A percentile compares a stretch with the other conserved stretches of the same genome.
These are phyloP conservation scores for Podaxis sp. DNA, from an alignment of 768 basidiomycete species.

Conservation along the genomic window DNA sequence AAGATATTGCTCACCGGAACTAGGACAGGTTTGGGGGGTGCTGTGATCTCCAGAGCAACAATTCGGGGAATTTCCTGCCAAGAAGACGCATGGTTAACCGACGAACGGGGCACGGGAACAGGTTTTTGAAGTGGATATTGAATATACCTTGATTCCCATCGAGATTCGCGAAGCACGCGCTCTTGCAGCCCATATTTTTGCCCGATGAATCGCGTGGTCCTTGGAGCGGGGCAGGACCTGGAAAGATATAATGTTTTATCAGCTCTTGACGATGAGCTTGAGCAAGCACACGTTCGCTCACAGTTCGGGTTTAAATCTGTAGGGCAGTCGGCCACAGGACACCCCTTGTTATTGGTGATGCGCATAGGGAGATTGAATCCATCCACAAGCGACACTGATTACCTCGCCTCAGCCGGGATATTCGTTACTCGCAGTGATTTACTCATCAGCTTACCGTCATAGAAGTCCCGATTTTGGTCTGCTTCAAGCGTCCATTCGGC, in stretches of 20 bases:
- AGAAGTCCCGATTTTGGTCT: constrained; percentile 43
- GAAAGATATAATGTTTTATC: neutral
- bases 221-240: constrained; percentile 36
- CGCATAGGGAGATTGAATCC: constrained; percentile 60
- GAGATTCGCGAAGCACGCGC: constrained; percentile 40
- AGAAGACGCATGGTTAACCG: neutral
- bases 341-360: constrained; percentile 53
- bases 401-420: neutral
- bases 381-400: constrained; percentile 57
- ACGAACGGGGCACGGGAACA: neutral
- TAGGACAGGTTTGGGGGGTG: constrained; percentile 43
- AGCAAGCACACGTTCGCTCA: constrained; percentile 5
- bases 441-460: constrained; percentile 43
- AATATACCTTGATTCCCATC: constrained; percentile 24
- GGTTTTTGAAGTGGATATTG: neutral
- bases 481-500: constrained; percentile 61
- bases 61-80: constrained; percentile 44
- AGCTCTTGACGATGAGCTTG: neutral
- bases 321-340: constrained; percentile 50
- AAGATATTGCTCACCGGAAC: constrained; percentile 22
- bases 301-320: constrained; percentile 52
- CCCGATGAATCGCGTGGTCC: constrained; percentile 51
- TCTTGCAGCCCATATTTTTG: constrained; percentile 54
- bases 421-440: neutral
- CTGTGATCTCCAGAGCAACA: constrained; percentile 50